Evolutionary conservation across 768 basidiomycete genomes (phyloP).

Genomic region (Tylopilus balloui): DNA sequence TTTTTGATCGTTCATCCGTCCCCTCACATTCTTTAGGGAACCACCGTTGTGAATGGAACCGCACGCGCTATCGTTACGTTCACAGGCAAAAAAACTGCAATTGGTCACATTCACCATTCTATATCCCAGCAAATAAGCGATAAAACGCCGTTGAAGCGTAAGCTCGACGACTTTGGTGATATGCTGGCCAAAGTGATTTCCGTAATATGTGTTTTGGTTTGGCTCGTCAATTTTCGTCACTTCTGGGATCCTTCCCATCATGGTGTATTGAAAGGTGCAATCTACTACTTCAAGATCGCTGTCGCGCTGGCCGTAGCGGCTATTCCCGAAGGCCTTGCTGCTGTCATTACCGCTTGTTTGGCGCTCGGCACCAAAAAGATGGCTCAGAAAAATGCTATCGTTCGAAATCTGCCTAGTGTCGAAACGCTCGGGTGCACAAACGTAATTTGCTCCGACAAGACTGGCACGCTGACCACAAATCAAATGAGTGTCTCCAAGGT

Average conservation of each 20-base stretch:
- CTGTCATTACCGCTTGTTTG: constrained; percentile 95
- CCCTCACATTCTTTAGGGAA: constrained; percentile 54
- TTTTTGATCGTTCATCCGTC: background rate
- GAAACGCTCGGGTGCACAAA: constrained; percentile 98
- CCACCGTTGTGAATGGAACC: constrained; percentile 91
- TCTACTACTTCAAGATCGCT: constrained; percentile 99
- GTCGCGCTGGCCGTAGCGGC: constrained; percentile 98
- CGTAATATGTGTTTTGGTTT: constrained; percentile 95
- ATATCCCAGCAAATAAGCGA: constrained; percentile 91
- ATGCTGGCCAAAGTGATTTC: constrained; percentile 96
- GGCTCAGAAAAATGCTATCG: constrained; percentile 98
- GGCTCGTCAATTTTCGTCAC: constrained; percentile 95
- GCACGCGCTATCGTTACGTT: constrained; percentile 84
- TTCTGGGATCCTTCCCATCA: constrained; percentile 95
- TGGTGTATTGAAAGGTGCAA: constrained; percentile 85
- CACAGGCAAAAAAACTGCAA: constrained; percentile 84
- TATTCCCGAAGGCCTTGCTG: constrained; percentile 97
- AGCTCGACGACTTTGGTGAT: constrained; percentile 97
- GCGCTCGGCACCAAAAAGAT: constrained; percentile 98
- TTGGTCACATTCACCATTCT: constrained; percentile 96
- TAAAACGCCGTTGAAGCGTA: constrained; percentile 95
- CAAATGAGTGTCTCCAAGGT: constrained; percentile 94
- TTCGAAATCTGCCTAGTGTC: constrained; percentile 91
- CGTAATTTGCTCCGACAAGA: constrained; percentile 99
- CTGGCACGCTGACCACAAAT: constrained; percentile 92